Conservation (phyloP, 148 eudicot species). For the Chenopodium suecicum region DNA sequence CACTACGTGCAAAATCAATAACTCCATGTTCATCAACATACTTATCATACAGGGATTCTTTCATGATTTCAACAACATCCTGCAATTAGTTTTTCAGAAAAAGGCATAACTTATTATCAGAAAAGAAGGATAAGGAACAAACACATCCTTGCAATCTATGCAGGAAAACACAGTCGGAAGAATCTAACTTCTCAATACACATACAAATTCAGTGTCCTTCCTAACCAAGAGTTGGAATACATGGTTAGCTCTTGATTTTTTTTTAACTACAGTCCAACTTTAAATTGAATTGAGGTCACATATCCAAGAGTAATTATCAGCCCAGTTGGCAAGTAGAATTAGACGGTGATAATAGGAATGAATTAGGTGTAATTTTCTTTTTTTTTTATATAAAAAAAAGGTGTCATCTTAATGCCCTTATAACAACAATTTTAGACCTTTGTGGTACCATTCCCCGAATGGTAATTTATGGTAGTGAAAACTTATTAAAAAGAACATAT, state of each 20-base stretch:
- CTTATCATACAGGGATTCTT: conserved; percentile 93
- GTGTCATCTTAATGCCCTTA: too few relatives aligned
- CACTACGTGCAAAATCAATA: conserved; percentile 90
- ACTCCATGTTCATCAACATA: conserved; percentile 87
- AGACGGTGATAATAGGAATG: too few relatives aligned
- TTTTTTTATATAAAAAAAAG: too few relatives aligned
- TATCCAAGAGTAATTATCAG: too few relatives aligned
- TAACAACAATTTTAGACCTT: too few relatives aligned
- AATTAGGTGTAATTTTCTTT: too few relatives aligned
- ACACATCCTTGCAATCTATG: conserved; percentile 1
- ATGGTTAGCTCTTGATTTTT: not conserved
- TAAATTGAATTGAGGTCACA: not conserved
- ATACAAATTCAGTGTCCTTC: not conserved
- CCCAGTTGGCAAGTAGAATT: too few relatives aligned
- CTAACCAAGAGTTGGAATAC: not conserved
- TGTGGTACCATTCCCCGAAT: too few relatives aligned
- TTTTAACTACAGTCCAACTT: not conserved
- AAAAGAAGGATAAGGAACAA: not conserved
- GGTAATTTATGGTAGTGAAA: too few relatives aligned
- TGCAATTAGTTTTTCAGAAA: conserved; percentile 25
- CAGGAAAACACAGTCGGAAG: not conserved
- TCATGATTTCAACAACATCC: conserved; percentile 98
- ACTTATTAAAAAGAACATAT: too few relatives aligned
- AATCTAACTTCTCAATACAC: not conserved
- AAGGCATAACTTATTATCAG: not conserved